Evolutionary conservation across 257 asterid species (phyloP).

Genomic region (Solanum chmielewskii): DNA sequence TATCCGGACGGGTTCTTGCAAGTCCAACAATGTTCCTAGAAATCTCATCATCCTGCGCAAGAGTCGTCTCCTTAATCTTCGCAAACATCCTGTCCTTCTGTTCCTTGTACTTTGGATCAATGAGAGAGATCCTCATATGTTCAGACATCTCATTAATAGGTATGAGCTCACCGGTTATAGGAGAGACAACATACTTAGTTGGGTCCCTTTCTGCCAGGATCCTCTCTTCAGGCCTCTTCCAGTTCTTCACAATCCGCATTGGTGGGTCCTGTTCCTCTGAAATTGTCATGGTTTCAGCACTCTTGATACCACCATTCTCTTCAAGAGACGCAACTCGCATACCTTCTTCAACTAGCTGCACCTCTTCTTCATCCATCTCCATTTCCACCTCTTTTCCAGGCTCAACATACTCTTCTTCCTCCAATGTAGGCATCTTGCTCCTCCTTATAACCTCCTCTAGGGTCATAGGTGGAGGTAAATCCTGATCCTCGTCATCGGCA

Average conservation of each 20-base stretch:
- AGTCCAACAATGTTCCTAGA: conserved; percentile 91
- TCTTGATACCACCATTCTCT: conserved; percentile 42
- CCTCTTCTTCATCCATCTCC: conserved; percentile 99
- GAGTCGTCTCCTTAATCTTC: conserved; percentile 88
- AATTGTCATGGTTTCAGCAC: conserved; percentile 26
- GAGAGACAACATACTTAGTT: conserved; percentile 74
- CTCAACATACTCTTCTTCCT: conserved; percentile 65
- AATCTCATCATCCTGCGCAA: conserved; percentile 92
- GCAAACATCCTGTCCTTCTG: conserved; percentile 98
- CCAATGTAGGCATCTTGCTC: conserved; percentile 69
- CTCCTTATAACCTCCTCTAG: conserved; percentile 93
- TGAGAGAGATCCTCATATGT: conserved; percentile 92
- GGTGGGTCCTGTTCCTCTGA: conserved; percentile 74
- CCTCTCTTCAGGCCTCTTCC: conserved; percentile 96
- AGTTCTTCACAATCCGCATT: conserved; percentile 88
- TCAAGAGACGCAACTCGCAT: conserved; percentile 79
- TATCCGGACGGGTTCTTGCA: conserved; percentile 89
- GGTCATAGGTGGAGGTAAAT: conserved; percentile 93
- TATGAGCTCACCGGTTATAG: conserved; percentile 83
- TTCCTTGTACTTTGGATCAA: conserved; percentile 92
- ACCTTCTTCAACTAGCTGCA: conserved; percentile 88
- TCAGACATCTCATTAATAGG: conserved; percentile 89
- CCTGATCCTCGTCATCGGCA: conserved; percentile 95
- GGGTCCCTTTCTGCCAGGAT: conserved; percentile 78
- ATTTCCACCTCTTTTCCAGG: conserved; percentile 91